Evolutionary conservation across 371 early-diverging fungal species (phyloP), one percentile per base, ranked within the genome.

Genomic region (Mortierella sp.): DNA sequence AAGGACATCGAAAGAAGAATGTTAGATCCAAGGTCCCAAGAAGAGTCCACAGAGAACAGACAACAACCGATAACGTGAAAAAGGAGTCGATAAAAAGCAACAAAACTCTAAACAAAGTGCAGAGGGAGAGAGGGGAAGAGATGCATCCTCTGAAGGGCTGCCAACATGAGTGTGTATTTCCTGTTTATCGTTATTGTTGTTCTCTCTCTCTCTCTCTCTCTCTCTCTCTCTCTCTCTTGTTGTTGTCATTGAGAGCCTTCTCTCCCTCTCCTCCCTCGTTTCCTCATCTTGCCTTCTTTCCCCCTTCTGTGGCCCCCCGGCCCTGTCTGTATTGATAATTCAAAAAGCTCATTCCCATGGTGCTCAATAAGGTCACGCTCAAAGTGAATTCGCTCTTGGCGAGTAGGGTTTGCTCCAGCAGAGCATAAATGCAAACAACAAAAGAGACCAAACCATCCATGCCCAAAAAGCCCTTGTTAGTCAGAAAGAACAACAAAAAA

Each of bases 341-440:
- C 34, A 67, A 64, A 64, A 67, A 40, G 51, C 69, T 54, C 59
- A 76, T 80, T 87, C 80, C 82, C 77, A 81, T 77, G 82, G 61
- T 77, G 64, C 74, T 77, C 82, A 74, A 31, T 28, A 44, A 64
- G 77, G 74, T 77, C 81, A 81, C 81, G 73, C 81, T 81, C 70
- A 59, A 69, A 37, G 64, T 67, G 21, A 46, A 48, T 50, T 26
- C 46, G 81, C 81, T 75, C 81, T 76, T 61, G 77, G 19, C 81
- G 77, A 81, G 82, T 73, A 77, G 77, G 67, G 77, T 77, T 77
- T 69, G 71, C 26, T 71, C 53, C 77, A 54, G 9, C 50, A 21
- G 76, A 76, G 79, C 55, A 72, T 76, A 76, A 73, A 64, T 80
- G 69, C 46, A 80, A 69, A 31, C 73, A 67, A 73, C 74, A 21